Conservation (phyloP, 169 alveolate genomes). For the Plasmodium billcollinsi region DNA sequence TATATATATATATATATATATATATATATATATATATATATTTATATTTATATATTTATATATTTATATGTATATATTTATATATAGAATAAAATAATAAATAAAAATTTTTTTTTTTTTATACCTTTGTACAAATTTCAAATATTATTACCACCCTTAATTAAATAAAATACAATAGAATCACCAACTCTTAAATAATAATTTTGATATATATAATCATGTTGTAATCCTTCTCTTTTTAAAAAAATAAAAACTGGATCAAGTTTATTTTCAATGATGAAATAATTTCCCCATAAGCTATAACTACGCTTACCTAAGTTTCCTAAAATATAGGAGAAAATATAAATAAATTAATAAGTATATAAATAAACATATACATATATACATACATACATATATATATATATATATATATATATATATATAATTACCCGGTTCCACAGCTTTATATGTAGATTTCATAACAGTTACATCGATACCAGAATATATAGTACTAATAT, state of each 20-base stretch:
- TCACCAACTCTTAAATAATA: conserved; percentile 72
- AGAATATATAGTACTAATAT: conserved; percentile 46
- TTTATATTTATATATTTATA: too few species aligned
- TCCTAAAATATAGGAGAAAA: conserved; percentile 12
- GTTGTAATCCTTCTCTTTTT: conserved; percentile 72
- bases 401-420: not conserved
- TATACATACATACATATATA: not conserved
- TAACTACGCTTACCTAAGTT: conserved; percentile 44
- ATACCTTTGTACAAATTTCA: not conserved
- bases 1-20: not conserved
- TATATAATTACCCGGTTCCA: conserved; percentile 51
- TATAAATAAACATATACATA: not conserved
- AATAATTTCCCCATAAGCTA: conserved; percentile 65
- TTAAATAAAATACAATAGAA: conserved; percentile 51
- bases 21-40: too few species aligned
- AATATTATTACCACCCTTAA: conserved; percentile 53
- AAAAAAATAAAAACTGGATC: conserved; percentile 55
- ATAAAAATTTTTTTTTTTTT: not conserved
- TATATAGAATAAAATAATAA: not conserved
- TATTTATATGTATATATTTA: too few species aligned
- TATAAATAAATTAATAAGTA: not conserved
- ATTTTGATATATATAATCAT: conserved; percentile 59
- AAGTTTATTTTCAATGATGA: conserved; percentile 42
- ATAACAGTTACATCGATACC: conserved; percentile 72
- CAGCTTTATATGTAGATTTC: conserved; percentile 72